Conservation (phyloP, 306 rosid genomes). For the Canavalia gladiata region DNA sequence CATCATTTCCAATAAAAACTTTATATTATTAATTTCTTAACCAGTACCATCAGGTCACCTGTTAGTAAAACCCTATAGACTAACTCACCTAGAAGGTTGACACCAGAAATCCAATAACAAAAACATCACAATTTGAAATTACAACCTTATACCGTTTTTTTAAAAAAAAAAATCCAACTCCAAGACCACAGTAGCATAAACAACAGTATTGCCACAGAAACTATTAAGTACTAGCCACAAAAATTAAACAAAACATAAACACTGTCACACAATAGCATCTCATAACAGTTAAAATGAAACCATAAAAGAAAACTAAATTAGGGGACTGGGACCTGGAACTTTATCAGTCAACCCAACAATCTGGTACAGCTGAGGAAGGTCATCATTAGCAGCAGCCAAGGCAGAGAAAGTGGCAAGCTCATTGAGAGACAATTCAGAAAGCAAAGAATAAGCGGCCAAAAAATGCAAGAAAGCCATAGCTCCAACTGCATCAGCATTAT, state of each 20-base stretch:
- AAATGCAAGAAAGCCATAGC: conserved; percentile 74
- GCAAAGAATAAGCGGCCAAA: conserved; percentile 65
- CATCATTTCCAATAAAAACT: too few species aligned
- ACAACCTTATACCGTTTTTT: conserved; percentile 2
- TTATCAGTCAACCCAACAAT: conserved; percentile 60
- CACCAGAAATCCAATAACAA: conserved; percentile 28
- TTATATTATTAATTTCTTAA: too few species aligned
- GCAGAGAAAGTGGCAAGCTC: conserved; percentile 64
- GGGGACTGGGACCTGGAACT: conserved; percentile 48
- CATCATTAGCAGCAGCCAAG: conserved; percentile 58
- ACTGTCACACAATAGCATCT: background rate
- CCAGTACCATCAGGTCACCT: too few species aligned
- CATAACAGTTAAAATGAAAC: conserved; percentile 1
- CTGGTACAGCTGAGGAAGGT: conserved; percentile 62
- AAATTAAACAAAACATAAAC: background rate
- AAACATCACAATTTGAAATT: conserved; percentile 15
- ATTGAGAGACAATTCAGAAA: conserved; percentile 52
- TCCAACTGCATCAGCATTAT: conserved; percentile 53
- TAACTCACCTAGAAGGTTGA: conserved; percentile 41
- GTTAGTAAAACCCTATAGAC: background rate
- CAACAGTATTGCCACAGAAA: conserved; percentile 5
- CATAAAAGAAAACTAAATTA: background rate
- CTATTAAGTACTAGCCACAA: background rate
- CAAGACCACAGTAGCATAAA: background rate
- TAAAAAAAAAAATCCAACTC: background rate